Conservation (phyloP, 352 stramenopile species). For the Globisporangium uncinulatum region DNA sequence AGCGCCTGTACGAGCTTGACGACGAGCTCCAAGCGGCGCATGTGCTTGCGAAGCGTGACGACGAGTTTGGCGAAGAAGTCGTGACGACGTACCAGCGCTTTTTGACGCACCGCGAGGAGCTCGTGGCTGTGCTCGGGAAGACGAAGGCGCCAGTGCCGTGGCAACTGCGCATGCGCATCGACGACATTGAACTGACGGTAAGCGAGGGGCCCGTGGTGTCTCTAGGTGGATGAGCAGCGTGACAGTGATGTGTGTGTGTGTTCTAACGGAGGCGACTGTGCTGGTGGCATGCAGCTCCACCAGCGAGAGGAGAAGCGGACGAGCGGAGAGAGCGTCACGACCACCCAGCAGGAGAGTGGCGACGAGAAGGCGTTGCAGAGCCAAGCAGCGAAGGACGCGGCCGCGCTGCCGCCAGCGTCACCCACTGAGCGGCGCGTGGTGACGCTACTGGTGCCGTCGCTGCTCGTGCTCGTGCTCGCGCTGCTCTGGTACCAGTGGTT, state of each 20-base stretch:
- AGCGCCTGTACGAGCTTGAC: slow-evolving; percentile 41
- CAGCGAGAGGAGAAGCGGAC: slow-evolving; percentile 35
- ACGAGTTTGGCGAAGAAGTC: slow-evolving; percentile 60
- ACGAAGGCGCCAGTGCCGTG: slow-evolving; percentile 43
- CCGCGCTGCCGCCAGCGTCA: slow-evolving; percentile 13
- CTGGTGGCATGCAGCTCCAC: slow-evolving; percentile 21
- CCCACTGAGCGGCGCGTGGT: slow-evolving; percentile 19
- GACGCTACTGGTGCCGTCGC: slow-evolving; percentile 42
- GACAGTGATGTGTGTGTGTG: too few species aligned
- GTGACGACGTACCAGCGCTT: slow-evolving; percentile 52
- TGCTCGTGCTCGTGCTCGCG: slow-evolving; percentile 37
- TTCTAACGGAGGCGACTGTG: neutral
- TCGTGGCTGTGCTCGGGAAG: slow-evolving; percentile 42
- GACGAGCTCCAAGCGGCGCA: slow-evolving; percentile 53
- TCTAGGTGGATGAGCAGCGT: slow-evolving; percentile 16
- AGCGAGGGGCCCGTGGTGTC: neutral
- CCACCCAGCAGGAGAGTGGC: slow-evolving; percentile 2
- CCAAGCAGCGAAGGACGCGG: slow-evolving; percentile 5
- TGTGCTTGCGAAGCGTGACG: slow-evolving; percentile 45
- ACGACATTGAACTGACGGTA: slow-evolving; percentile 80
- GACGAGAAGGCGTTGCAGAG: neutral
- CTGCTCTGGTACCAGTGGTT: slow-evolving; percentile 41
- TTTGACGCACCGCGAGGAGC: slow-evolving; percentile 35
- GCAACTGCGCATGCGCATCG: slow-evolving; percentile 70
- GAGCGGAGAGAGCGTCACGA: slow-evolving; percentile 12